Base-by-base conservation (phyloP, 2,329 filamentous ascomycete genomes). In the Lachnellula suecica region DNA sequence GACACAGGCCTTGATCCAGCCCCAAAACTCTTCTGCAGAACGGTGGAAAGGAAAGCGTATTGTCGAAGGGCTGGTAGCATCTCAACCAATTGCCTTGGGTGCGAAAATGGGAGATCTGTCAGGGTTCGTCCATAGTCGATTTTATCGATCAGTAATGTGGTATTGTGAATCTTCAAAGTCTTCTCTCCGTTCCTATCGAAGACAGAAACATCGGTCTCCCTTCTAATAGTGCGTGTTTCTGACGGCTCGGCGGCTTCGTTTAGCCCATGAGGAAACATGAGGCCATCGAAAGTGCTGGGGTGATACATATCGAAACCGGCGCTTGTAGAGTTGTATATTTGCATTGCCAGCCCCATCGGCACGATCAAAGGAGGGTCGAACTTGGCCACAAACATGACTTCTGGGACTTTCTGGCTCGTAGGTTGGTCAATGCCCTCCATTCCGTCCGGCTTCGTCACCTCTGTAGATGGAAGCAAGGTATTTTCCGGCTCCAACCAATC, bases 401-500 rank as follows among this genome's bases (percentile, higher is more conserved):
- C 83, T 4, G 87, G 87, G 4, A 88, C 75, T 56, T 83, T 83
- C 1, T 75, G 73, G 2, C 65, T 69, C 7, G 69, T 57, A 19
- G 76, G 67, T 53, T 73, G 68, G n/a, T 78, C 74, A 29, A 84
- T 72, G 45, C 81, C 69, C 40, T 79, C 75, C 70, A 85, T 81
- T 7, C 77, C 73, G 52, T 82, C 72, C 62, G 72, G 77, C 55
- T 70, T 73, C 53, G 77, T 72, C 42, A 76, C 68, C 15, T 61
- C 64, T 20, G 57, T 49, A 71, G 72, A 11, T 72, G 78, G 61
- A 11, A 88, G 65, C 24, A 87, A 76, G 1, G 83, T 85, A 45
- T 82, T 81, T 3, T 83, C 79, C 1, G 89, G 89, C 52, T 92
- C 85, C 37, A 84, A 77, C 89, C 89, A 93, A 71, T 90, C 83